Conservation (phyloP, 2,329 filamentous ascomycete genomes). For the Diaporthe amygdali region DNA sequence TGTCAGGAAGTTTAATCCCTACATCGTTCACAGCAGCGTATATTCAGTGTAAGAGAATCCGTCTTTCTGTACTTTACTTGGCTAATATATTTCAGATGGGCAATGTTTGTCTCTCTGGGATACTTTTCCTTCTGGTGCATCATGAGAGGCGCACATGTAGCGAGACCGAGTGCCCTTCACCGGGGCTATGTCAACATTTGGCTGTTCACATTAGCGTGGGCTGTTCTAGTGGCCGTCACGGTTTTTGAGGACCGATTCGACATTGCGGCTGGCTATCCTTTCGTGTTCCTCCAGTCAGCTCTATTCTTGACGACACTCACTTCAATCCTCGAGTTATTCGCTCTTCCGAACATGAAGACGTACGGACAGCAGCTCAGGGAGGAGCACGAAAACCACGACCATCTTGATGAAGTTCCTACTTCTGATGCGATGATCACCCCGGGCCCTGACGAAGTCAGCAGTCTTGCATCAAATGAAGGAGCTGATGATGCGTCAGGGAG, state of each 20-base stretch:
- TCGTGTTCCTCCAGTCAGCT: conserved; percentile 79
- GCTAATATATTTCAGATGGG: conserved; percentile 59
- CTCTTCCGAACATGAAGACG: conserved; percentile 71
- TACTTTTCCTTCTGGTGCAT: conserved; percentile 84
- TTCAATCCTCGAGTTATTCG: conserved; percentile 80
- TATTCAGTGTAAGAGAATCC: conserved; percentile 69
- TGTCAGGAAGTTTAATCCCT: conserved; percentile 82
- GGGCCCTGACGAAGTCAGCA: conserved; percentile 41
- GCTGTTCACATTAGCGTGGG: conserved; percentile 80
- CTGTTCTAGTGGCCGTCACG: conserved; percentile 72
- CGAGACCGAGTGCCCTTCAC: conserved; percentile 85
- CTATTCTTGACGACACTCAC: conserved; percentile 77
- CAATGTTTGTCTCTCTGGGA: conserved; percentile 83
- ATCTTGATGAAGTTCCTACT: conserved; percentile 35
- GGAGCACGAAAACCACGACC: conserved; percentile 50
- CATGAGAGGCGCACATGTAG: conserved; percentile 76
- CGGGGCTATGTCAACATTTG: conserved; percentile 82
- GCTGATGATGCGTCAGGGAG: conserved; percentile 38
- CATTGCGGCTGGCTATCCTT: conserved; percentile 78
- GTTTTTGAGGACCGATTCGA: conserved; percentile 78
- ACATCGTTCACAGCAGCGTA: conserved; percentile 87
- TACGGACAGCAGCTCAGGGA: conserved; percentile 67
- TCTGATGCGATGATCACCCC: conserved; percentile 45
- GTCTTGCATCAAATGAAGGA: conserved; percentile 36
- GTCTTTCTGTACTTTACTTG: background rate